Conservation (phyloP, 2,329 filamentous ascomycete species). For the Emydomyces testavorans region DNA sequence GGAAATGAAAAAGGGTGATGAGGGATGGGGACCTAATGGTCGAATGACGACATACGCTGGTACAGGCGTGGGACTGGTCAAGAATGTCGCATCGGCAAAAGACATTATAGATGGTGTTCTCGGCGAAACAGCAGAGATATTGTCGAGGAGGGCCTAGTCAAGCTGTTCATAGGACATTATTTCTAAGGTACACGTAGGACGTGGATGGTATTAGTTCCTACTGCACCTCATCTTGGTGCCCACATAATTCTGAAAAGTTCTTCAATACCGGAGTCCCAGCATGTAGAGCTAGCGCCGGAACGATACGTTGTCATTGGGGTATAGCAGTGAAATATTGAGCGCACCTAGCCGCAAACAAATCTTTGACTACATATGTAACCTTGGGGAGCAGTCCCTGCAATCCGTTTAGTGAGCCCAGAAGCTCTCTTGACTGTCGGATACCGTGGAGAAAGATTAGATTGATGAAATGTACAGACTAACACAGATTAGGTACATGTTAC, state of each 20-base stretch:
- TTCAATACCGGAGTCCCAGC: no score
- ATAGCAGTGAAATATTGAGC: no score
- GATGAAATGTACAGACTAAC: conserved; percentile 8
- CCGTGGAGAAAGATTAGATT: conserved; percentile 1
- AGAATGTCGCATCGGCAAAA: conserved; percentile 38
- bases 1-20: conserved; percentile 40
- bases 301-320: no score
- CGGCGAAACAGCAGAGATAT: conserved; percentile 26
- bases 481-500: conserved; percentile 8
- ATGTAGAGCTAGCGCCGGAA: no score
- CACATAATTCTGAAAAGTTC: no score
- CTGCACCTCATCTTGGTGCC: no score
- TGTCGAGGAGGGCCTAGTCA: background rate
- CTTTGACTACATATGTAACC: no score
- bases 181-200: no score
- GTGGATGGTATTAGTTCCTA: no score
- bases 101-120: conserved; percentile 43
- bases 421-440: background rate
- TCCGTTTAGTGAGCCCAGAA: background rate
- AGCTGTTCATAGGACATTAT: background rate
- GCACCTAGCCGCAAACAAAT: no score
- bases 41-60: conserved; percentile 54
- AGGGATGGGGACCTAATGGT: conserved; percentile 43
- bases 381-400: no score
- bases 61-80: conserved; percentile 49